Conservation (phyloP, 78 protist genomes). For the Guillardia theta region DNA sequence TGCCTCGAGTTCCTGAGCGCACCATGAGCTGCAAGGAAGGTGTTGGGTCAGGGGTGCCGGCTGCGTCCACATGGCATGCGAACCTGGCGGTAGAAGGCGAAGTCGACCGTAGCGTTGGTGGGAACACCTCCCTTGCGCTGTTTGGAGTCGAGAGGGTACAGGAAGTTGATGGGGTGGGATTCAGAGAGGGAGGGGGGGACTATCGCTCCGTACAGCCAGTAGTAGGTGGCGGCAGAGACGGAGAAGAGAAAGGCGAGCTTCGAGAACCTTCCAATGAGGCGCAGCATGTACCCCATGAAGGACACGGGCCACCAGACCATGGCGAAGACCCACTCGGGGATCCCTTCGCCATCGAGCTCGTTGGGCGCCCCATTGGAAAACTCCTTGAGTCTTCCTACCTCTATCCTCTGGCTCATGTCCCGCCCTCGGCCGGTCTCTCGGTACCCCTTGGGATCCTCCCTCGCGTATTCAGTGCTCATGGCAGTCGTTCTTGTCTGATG, state of each 20-base stretch:
- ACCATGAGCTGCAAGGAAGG: conserved; percentile 23
- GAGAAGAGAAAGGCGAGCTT: conserved; percentile 10
- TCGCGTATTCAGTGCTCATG: no score
- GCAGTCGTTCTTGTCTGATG: no score
- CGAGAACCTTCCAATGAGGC: background rate
- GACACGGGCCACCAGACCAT: background rate
- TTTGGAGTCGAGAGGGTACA: background rate
- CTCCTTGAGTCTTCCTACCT: no score
- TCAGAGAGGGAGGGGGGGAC: background rate
- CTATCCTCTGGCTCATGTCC: no score
- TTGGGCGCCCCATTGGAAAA: no score
- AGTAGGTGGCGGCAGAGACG: background rate
- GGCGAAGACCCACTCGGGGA: background rate
- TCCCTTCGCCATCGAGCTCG: background rate
- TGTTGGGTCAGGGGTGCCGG: no score
- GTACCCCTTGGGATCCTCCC: no score
- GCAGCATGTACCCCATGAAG: background rate
- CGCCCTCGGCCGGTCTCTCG: no score
- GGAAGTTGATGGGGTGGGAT: background rate
- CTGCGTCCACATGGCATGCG: no score
- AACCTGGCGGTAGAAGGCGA: background rate
- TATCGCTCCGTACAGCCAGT: background rate
- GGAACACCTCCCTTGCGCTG: background rate
- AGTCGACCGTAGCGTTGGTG: conserved; percentile 19
- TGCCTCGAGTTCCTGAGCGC: background rate